phyloP scores from a whole-genome alignment of 1,284 basidiomycete species.

The Bondarzewia mesenterica region DNA sequence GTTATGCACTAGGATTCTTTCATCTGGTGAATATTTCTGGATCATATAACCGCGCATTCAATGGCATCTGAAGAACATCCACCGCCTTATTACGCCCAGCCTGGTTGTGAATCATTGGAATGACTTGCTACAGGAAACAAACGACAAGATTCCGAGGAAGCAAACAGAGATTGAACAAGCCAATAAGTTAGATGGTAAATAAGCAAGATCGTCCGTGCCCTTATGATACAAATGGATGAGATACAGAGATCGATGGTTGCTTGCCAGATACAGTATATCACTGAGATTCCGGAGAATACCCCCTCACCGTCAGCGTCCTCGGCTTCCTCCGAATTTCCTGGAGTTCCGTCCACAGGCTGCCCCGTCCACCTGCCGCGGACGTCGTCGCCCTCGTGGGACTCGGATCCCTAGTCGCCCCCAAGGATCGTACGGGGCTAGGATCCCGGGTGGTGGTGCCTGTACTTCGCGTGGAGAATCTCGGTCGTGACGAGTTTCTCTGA shows the following conservation, averaged over 20 bases:
- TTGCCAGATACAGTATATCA: slow-evolving; percentile 18
- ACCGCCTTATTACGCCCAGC: too few species aligned
- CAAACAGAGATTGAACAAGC: not conserved
- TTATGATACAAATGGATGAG: not conserved
- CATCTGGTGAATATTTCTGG: too few species aligned
- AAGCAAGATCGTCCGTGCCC: not conserved
- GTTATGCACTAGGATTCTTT: too few species aligned
- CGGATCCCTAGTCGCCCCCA: slow-evolving; percentile 17
- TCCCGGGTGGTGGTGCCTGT: slow-evolving; percentile 15
- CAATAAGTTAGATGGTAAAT: not conserved
- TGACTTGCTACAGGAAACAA: too few species aligned
- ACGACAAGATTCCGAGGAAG: not conserved
- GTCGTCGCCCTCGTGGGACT: slow-evolving; percentile 32
- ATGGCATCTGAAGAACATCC: too few species aligned
- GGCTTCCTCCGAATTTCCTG: slow-evolving; percentile 42
- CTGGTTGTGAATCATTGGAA: too few species aligned
- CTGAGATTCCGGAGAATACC: not conserved
- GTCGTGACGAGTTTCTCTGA: slow-evolving; percentile 18
- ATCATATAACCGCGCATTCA: too few species aligned
- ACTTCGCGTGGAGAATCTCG: slow-evolving; percentile 22
- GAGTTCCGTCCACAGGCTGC: slow-evolving; percentile 50
- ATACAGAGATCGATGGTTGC: not conserved
- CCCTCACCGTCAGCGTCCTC: slow-evolving; percentile 32
- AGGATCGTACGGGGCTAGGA: slow-evolving; percentile 24
- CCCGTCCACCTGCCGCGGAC: slow-evolving; percentile 15